Conservation (phyloP, 768 basidiomycete species). For the Russula sp. region DNA sequence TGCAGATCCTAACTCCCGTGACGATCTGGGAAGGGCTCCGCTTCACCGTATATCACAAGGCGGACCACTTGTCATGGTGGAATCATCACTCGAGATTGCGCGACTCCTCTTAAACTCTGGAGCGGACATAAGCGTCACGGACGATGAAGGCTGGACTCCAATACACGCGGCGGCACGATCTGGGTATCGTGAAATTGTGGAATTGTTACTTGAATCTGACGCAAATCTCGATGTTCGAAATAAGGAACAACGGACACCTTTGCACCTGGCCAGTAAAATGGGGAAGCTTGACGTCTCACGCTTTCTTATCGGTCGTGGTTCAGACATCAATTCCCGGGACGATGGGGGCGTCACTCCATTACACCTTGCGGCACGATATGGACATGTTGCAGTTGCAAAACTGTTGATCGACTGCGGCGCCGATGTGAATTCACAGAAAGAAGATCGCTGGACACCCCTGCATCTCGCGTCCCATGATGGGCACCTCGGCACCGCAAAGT, state of each 20-base stretch:
- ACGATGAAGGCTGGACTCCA: constrained; percentile 9
- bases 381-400: background rate
- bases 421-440: background rate
- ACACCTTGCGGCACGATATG: background rate
- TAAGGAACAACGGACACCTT: background rate
- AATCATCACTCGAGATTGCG: background rate
- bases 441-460: background rate
- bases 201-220: background rate
- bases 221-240: background rate
- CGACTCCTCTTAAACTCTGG: background rate
- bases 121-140: background rate
- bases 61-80: background rate
- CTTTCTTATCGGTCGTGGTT: background rate
- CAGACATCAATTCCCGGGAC: background rate
- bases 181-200: background rate
- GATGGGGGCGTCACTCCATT: background rate
- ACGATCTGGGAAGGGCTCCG: background rate
- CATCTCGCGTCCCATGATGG: background rate
- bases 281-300: background rate
- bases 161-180: constrained; percentile 4
- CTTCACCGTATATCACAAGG: background rate
- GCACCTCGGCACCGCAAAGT: background rate
- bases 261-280: background rate
- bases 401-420: background rate
- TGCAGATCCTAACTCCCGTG: background rate